Percentiles rank a stretch among this genome's conserved stretches.
phyloP scores from a whole-genome alignment of 2,329 filamentous ascomycete genomes.

The Botrytis fragariae region DNA sequence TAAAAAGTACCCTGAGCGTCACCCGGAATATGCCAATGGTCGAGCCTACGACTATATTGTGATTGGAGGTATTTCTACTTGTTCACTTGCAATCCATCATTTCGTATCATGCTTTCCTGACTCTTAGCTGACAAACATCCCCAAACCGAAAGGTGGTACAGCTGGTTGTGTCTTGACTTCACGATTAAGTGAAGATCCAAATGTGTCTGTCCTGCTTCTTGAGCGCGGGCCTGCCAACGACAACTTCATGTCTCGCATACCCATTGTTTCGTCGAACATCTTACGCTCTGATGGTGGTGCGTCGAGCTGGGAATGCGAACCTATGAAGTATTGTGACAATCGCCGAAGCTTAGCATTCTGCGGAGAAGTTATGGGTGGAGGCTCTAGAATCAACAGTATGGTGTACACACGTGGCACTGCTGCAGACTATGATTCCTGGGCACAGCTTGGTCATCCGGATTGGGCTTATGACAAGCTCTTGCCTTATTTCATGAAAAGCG shows the following conservation, averaged over 20 bases:
- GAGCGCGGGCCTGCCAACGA: constrained; percentile 39
- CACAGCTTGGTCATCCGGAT: constrained; percentile 45
- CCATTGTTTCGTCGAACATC: not conserved
- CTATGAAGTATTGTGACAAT: constrained; percentile 8
- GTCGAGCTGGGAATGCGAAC: not conserved
- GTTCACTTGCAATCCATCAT: not conserved
- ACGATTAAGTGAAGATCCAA: constrained; percentile 41
- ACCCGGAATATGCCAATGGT: not conserved
- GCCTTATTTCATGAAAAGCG: constrained; percentile 43
- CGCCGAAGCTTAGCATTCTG: not conserved
- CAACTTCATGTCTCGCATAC: constrained; percentile 1
- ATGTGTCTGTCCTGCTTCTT: constrained; percentile 41
- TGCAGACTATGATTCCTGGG: constrained; percentile 47
- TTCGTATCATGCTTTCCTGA: too few relatives aligned
- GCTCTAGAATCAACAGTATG: constrained; percentile 44
- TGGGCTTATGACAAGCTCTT: constrained; percentile 46
- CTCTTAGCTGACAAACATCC: not conserved
- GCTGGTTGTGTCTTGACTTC: constrained; percentile 43
- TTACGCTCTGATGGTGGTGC: not conserved
- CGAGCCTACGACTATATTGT: not conserved
- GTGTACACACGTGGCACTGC: constrained; percentile 41
- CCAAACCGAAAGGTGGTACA: constrained; percentile 39
- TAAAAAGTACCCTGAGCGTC: not conserved
- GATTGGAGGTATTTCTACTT: not conserved
- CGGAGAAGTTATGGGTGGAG: constrained; percentile 39